Evolutionary conservation across 352 stramenopile species (phyloP), one percentile per base, ranked within the genome.

Genomic region (Phytophthora multivora): DNA sequence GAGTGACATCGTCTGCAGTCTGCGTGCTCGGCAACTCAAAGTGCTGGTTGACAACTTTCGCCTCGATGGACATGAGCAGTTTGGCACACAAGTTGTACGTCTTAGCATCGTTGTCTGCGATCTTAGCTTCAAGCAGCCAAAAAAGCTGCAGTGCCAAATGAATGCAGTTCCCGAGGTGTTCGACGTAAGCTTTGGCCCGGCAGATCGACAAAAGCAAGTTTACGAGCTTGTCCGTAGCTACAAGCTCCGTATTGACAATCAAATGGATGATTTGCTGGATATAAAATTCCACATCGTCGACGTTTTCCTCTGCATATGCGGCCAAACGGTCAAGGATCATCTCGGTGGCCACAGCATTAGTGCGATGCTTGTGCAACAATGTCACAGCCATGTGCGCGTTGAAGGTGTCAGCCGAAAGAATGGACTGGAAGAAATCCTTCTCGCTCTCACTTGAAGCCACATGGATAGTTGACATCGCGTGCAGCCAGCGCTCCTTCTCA

Each of bases 221-320:
- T 33, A 90, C 79, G 16, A 91, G 62, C 52, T 88, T 89, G 30
- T 91, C 79, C 0, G 82, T 86, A 36, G 80, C 80, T 6, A 60
- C 67, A 49, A 88, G 71, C 28, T 91, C 77, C 0, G 79, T 60
- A 39, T 90, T 90, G 30, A 93, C 73, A 4, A 85, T 73, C 16
- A 91, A 63, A 40, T 92, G 85, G 39, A 91, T 76, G 58, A 94
- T 89, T 41, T 92, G 83, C 51, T 86, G 83, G 25, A 92, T 79
- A 67, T 93, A 93, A 51, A 93, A 91, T 57, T 91, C 85, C 5
- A 91, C 84, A 46, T 93, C 84, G 38, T 91, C 84, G 18, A 91
- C 77, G 53, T 89, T 86, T 10, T 75, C 42, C 35, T 89, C 80
- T 2, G 77, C 74, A 52, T 93, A 91, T 16, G 83, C 67, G 4